Evolutionary conservation across 2,329 filamentous ascomycete species (phyloP), one percentile per base, ranked within the genome.

Genomic region (Ambrosiella cleistominuta): DNA sequence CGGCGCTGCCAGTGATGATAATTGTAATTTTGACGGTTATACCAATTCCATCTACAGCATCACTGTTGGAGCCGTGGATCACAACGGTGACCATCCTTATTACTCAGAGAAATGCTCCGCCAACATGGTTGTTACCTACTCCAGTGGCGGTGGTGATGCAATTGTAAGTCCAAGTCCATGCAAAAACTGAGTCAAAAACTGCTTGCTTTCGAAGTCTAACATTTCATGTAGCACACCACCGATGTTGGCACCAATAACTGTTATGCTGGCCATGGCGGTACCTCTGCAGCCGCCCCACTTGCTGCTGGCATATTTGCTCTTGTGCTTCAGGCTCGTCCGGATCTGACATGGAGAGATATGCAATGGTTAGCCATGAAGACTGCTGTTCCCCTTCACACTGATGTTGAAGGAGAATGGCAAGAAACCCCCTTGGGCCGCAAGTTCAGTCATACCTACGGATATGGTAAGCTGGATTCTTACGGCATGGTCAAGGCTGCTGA

Each of bases 41-140:
- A 98, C 93, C 61, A 98, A 98, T 74, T 96, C 90, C 68, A 98
- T 98, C 65, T 98, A 97, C 76, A 96, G 89, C 68, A 93, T 98
- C 65, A 95, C 90, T 0, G 89, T 98, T 15, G 93, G 93, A 42
- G 91, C 91, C 39, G 85, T 98, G 62, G 90, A 96, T 68, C 79
- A 88, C 60, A 82, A 85, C 63, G 90, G 91, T 44, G 71, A 79
- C n/a, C 91, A 97, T 67, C 90, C 93, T 0, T 93, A 91, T 69
- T 98, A 98, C 70, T 96, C 91, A 0, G 93, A 98, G 70, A 85
- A 88, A 62, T 98, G 93, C 72, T 96, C 91, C 2, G 93, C 93
- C 19, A 88, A 95, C 68, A 75, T 98, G 52, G 90, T 96, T 2
- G 93, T 98, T 8, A 95, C 93, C 0, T 98, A 97, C 70, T 96